Percentiles rank a stretch among this genome's conserved stretches.
Conservation (phyloP, 306 rosid species). For the Cucumis sativus region Cucumber_9930_V3 NC_026655.2:3551001-3551500, state of each 20-base stretch:
- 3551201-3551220: too few relatives aligned
- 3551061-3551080: too few relatives aligned
- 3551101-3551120: too few relatives aligned
- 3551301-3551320: background rate
- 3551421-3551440: conserved; percentile 19
- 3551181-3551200: too few relatives aligned
- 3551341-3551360: background rate
- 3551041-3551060: too few relatives aligned
- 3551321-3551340: background rate
- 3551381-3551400: conserved; percentile 6
- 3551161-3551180: too few relatives aligned
- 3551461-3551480: conserved; percentile 15
- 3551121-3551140: too few relatives aligned
- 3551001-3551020: too few relatives aligned
- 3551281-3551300: background rate
- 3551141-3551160: too few relatives aligned
- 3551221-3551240: background rate
- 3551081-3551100: too few relatives aligned
- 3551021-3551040: too few relatives aligned
- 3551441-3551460: conserved; percentile 17
- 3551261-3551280: background rate
- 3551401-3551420: conserved; percentile 18
- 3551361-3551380: background rate
- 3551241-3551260: background rate
- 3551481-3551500: conserved; percentile 19